Base-by-base conservation (phyloP, 2,329 filamentous ascomycete species). In the Raffaelea deltoideospora region DNA sequence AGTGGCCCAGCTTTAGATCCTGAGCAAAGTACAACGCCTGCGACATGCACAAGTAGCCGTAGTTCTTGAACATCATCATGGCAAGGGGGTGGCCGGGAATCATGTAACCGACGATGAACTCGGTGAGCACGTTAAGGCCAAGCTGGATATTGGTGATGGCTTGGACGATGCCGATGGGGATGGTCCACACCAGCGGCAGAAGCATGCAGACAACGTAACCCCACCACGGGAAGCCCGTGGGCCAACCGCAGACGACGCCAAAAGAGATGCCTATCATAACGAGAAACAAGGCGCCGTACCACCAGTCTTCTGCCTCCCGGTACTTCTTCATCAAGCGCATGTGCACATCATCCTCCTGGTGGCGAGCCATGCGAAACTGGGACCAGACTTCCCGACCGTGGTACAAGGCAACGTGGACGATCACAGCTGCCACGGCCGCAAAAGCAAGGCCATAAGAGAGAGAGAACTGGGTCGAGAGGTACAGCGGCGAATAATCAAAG, bases 51-150 rank as follows among this genome's bases (percentile, higher is more conserved):
- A 80, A 69, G 50, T 79, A 80, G 35, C 76, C 74, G 47, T 78
- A 83, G 42, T 76, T 79, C 56, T 82, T 82, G 61, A 83, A 83
- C 58, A 83, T 67, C 77, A 84, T 84, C 67, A 82, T 76, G 33
- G 76, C 76, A 41, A 83, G 62, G 2, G 79, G 78, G 3, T 67
- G 66, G 20, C 79, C 79, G 0, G 78, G 78, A 34, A 79, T 68
- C 64, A 83, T 77, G 53, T 83, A 83, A 6, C 79, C 79, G 41
- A 79, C 67, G 41, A 84, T 67, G 47, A 78, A 80, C 50, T 82
- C 77, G n/a, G 76, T 79, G 40, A 83, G 56, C 15, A 84, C 76
- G 45, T 81, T 81, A 18, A 83, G 61, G 5, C 76, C 76, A 4
- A 81, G 60, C 50, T 75, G 69, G 35, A 69, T 67, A 51, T 75